Percentiles rank a stretch among this genome's conserved stretches.
These are phyloP conservation scores for Chalaropsis thielavioides DNA, from an alignment of 2,329 filamentous ascomycete genomes.

Conservation along the genomic window DNA sequence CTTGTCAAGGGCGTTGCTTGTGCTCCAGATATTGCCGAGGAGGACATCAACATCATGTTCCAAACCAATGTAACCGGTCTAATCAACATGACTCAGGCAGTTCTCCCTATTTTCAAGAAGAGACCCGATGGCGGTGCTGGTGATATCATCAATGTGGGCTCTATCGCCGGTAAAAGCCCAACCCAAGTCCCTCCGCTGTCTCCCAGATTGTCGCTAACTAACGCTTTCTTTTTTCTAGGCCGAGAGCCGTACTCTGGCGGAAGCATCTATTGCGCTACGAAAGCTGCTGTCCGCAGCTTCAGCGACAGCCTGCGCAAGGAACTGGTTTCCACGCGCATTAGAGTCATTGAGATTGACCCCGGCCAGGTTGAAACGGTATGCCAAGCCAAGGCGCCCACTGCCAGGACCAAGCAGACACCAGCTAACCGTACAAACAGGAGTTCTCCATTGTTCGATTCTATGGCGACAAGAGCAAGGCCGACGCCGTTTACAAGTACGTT, in stretches of 20 bases:
- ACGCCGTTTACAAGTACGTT: slow-evolving; percentile 70
- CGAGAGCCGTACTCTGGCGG: slow-evolving; percentile 74
- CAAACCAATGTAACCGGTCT: slow-evolving; percentile 86
- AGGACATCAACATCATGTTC: slow-evolving; percentile 80
- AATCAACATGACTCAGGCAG: slow-evolving; percentile 90
- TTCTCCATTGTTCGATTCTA: slow-evolving; percentile 81
- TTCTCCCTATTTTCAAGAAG: slow-evolving; percentile 68
- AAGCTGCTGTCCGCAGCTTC: slow-evolving; percentile 75
- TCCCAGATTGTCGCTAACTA: not conserved
- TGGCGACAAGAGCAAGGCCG: slow-evolving; percentile 77
- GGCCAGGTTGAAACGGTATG: slow-evolving; percentile 78
- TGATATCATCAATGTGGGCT: slow-evolving; percentile 91
- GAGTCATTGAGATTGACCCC: slow-evolving; percentile 79
- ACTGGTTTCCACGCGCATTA: slow-evolving; percentile 62
- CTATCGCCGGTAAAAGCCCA: slow-evolving; percentile 51
- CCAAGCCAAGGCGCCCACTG: not conserved
- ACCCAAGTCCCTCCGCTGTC: not conserved
- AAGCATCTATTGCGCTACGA: slow-evolving; percentile 85
- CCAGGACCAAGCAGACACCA: not conserved
- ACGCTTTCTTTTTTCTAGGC: slow-evolving; percentile 25
- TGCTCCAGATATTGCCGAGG: slow-evolving; percentile 66
- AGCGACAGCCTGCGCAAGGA: slow-evolving; percentile 72
- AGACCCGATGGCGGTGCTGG: slow-evolving; percentile 62
- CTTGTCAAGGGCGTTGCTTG: slow-evolving; percentile 78
- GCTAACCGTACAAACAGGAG: slow-evolving; percentile 36